Percentiles rank a stretch among this genome's conserved stretches.
Conservation (phyloP, 441 rosid genomes). For the Cnidoscolus chayamansa region DNA sequence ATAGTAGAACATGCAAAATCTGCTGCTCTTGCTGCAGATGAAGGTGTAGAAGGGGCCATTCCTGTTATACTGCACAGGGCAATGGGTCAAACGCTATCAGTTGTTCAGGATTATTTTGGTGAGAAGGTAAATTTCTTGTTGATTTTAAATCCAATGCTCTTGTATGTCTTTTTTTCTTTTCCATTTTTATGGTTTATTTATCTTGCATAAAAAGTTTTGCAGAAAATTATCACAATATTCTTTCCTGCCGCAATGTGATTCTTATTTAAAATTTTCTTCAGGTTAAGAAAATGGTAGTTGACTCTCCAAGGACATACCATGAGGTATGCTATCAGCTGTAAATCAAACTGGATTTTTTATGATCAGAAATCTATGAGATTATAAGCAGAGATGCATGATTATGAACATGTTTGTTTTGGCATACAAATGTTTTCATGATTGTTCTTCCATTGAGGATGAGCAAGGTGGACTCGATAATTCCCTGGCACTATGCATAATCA, state of each 20-base stretch:
- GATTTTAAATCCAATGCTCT: background rate
- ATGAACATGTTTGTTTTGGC: constrained; percentile 3
- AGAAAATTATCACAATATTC: background rate
- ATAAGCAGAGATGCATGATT: background rate
- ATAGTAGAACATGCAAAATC: constrained; percentile 85
- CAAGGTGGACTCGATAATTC: background rate
- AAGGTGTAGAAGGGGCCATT: constrained; percentile 87
- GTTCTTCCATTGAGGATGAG: background rate
- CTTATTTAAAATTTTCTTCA: constrained; percentile 27
- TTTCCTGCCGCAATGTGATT: constrained; percentile 22
- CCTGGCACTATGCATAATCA: background rate
- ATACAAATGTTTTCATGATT: background rate
- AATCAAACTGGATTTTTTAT: constrained; percentile 5
- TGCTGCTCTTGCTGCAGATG: constrained; percentile 93
- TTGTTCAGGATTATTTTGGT: constrained; percentile 90
- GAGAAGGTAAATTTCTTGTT: constrained; percentile 45
- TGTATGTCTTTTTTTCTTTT: background rate
- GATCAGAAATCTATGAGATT: background rate
- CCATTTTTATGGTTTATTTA: background rate
- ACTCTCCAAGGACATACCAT: constrained; percentile 87
- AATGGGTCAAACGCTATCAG: constrained; percentile 94
- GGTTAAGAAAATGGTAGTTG: constrained; percentile 89
- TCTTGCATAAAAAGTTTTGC: constrained; percentile 18
- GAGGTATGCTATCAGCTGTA: constrained; percentile 53
- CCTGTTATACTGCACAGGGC: constrained; percentile 88